Percentiles rank a stretch among this genome's conserved stretches.
Evolutionary conservation across 352 stramenopile genomes (phyloP).

Genomic region (Phytophthora vignae): DNA sequence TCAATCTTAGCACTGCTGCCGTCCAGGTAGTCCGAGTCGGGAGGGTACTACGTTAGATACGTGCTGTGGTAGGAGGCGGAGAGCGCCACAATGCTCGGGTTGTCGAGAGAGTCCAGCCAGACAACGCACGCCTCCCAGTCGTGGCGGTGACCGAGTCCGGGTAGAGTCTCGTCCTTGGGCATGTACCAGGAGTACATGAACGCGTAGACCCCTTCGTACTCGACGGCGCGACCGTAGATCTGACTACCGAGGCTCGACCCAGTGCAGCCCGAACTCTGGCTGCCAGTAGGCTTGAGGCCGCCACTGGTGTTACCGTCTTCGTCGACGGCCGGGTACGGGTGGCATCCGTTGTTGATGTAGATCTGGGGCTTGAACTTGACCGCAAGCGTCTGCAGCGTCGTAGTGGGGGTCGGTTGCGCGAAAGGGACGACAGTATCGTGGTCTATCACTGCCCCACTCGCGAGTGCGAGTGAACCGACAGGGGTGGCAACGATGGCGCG

Average conservation of each 20-base stretch:
- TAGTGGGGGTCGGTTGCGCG: slow-evolving; percentile 6
- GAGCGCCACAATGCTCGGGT: slow-evolving; percentile 15
- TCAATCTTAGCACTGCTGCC: slow-evolving; percentile 20
- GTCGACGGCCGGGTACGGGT: slow-evolving; percentile 6
- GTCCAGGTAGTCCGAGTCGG: slow-evolving; percentile 16
- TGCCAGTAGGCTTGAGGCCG: not conserved
- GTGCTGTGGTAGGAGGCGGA: slow-evolving; percentile 22
- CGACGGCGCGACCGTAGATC: slow-evolving; percentile 26
- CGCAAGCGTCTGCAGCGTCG: not conserved
- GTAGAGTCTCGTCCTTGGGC: slow-evolving; percentile 39
- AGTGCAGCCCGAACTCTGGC: slow-evolving; percentile 17
- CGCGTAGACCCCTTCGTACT: slow-evolving; percentile 23
- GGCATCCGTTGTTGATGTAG: slow-evolving; percentile 1
- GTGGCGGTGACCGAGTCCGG: slow-evolving; percentile 35
- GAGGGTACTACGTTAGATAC: slow-evolving; percentile 12
- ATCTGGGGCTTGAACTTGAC: slow-evolving; percentile 8
- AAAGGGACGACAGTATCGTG: slow-evolving; percentile 13
- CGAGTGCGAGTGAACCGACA: not conserved
- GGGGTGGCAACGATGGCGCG: not conserved
- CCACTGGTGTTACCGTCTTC: slow-evolving; percentile 2
- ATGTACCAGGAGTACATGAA: slow-evolving; percentile 53
- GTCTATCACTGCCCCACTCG: not conserved
- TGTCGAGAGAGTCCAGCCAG: slow-evolving; percentile 36
- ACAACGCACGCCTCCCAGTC: slow-evolving; percentile 46
- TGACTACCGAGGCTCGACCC: slow-evolving; percentile 28